Conservation (phyloP, 306 rosid genomes). For the Citrullus mucosospermus region DNA sequence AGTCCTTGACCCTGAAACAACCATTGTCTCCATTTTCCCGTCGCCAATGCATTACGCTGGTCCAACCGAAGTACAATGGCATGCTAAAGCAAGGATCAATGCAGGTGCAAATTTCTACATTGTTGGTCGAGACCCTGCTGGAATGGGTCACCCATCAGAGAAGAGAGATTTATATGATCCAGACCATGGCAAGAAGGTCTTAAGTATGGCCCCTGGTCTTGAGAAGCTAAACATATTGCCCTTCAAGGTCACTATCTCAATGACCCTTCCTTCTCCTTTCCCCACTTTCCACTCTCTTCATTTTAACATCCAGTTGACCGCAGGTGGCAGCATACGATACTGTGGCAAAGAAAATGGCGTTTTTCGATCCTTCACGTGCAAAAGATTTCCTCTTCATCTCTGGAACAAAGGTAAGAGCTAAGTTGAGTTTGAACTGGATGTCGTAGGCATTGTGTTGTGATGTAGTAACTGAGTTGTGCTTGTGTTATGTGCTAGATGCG, state of each 20-base stretch:
- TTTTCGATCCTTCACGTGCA: conserved; percentile 77
- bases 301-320: conserved; percentile 5
- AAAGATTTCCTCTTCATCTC: conserved; percentile 92
- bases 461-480: neutral
- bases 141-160: conserved; percentile 96
- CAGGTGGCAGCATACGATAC: conserved; percentile 99
- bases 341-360: conserved; percentile 68
- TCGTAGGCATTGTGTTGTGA: neutral
- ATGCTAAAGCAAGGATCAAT: conserved; percentile 87
- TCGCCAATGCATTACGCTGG: conserved; percentile 99
- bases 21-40: conserved; percentile 83
- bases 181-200: conserved; percentile 90
- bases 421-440: neutral
- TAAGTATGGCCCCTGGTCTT: conserved; percentile 95
- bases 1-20: conserved; percentile 87
- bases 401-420: conserved; percentile 70
- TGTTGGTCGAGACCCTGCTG: conserved; percentile 99
- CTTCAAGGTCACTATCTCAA: conserved; percentile 46
- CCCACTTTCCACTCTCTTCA: neutral
- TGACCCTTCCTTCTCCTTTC: neutral
- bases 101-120: conserved; percentile 97
- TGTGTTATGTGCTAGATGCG: conserved; percentile 53
- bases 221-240: conserved; percentile 94
- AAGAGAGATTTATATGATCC: conserved; percentile 88
- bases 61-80: conserved; percentile 99